Base-by-base conservation (phyloP, 805 yeast genomes). In the Yarrowia phangngaensis region DNA sequence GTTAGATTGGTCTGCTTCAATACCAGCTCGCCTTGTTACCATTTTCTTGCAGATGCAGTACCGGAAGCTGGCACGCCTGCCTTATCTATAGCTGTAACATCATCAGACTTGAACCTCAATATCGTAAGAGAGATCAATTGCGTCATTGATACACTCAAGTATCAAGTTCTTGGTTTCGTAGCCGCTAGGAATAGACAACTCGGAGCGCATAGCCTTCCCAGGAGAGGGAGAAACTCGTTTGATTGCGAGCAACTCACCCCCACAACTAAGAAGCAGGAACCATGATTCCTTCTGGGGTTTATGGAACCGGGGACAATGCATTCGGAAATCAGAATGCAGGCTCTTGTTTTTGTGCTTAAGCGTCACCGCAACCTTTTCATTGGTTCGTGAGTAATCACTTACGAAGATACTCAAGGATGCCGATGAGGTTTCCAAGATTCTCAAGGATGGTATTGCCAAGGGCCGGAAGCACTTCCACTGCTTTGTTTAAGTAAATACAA, bases 221-320 rank as follows among this genome's bases (percentile, higher is more conserved):
- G 29, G 23, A 34, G 46, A 34, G 6, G 58, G 56, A 17, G 50
- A 46, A 4, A 87, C 82, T 58, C 97, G 76, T 59, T 85, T 86
- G 34, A 90, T 67, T 31, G 82, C 70, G 28, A 74, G 64, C 20
- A 90, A 61, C 58, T 80, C 84, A 34, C 73, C 73, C 20, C 66
- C 65, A 53, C 79, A 78, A 53, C 75, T 68, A 8, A 80, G 56
- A 38, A 90, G 75, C 8, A 80, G 74, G 63, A 90, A 86, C 97
- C 98, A 92, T 0, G 94, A 79, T 62, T 92, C 97, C 59, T 87
- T 81, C 65, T 92, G 98, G 2, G 80, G 70, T 64, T 92, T 90
- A 34, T 95, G 95, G 67, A 85, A 92, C 57, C 76, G 77, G 2
- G 94, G 90, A 51, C 89, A 72, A 58, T 80, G 78, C 45, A 86